Percentiles rank a stretch among this genome's conserved stretches.
phyloP scores from a whole-genome alignment of 257 asterid species.

The Lantana camara region DNA sequence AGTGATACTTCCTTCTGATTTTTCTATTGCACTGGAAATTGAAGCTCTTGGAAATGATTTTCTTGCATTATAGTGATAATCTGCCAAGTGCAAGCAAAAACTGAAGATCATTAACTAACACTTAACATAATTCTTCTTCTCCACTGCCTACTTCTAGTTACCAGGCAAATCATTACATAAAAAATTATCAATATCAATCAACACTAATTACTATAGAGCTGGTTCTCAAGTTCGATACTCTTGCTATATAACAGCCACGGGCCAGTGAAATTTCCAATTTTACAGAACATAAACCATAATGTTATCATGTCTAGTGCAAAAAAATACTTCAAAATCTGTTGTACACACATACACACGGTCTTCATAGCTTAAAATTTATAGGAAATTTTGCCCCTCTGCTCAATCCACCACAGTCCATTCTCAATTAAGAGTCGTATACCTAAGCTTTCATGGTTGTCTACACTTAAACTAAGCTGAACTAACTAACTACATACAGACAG shows the following conservation, averaged over 20 bases:
- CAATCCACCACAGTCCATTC: too few species aligned
- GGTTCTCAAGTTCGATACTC: too few species aligned
- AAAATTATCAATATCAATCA: background rate
- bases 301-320: too few species aligned
- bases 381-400: too few species aligned
- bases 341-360: too few species aligned
- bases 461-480: background rate
- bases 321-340: too few species aligned
- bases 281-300: too few species aligned
- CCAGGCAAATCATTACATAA: background rate
- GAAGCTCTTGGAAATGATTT: slow-evolving; percentile 29
- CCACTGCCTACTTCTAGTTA: too few species aligned
- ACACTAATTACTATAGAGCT: background rate
- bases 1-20: slow-evolving; percentile 30
- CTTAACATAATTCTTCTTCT: background rate
- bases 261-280: too few species aligned
- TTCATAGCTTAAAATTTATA: too few species aligned
- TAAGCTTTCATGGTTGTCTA: background rate
- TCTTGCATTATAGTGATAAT: slow-evolving; percentile 19
- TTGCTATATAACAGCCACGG: too few species aligned
- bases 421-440: background rate
- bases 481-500: background rate
- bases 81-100: slow-evolving; percentile 13
- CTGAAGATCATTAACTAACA: background rate
- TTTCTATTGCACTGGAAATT: slow-evolving; percentile 21